Evolutionary conservation across 176 grass and related monocot species (phyloP).

Genomic region (Oropetium thomaeum): DNA sequence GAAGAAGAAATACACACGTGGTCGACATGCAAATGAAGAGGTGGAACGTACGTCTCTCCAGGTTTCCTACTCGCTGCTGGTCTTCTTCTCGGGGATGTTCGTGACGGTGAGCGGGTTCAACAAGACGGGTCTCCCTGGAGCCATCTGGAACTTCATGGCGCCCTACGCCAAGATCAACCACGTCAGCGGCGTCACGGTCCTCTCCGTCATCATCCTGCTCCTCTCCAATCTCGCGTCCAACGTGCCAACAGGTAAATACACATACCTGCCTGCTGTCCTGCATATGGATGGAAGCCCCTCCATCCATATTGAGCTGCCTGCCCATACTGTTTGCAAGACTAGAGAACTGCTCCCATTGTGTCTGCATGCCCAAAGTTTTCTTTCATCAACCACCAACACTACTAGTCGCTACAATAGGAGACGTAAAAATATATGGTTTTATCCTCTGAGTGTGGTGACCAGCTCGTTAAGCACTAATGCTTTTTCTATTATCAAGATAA

Average conservation of each 20-base stretch:
- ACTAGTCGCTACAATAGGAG: not conserved
- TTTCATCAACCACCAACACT: not conserved
- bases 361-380: not conserved
- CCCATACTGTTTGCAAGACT: no score
- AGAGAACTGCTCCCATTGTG: no score
- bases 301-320: no score
- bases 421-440: not conserved
- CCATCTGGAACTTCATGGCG: constrained; percentile 88
- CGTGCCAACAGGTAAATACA: constrained; percentile 75
- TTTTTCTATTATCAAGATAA: not conserved
- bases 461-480: constrained; percentile 21
- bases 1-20: not conserved
- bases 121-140: constrained; percentile 75
- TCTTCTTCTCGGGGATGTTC: constrained; percentile 99
- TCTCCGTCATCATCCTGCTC: constrained; percentile 70
- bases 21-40: not conserved
- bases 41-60: not conserved
- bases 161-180: constrained; percentile 77
- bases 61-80: constrained; percentile 92
- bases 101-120: constrained; percentile 96
- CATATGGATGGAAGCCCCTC: no score
- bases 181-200: constrained; percentile 59
- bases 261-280: no score
- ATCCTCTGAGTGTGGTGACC: not conserved
- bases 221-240: constrained; percentile 98